Conservation (phyloP, 345 rosid species). For the Firmiana major region DNA sequence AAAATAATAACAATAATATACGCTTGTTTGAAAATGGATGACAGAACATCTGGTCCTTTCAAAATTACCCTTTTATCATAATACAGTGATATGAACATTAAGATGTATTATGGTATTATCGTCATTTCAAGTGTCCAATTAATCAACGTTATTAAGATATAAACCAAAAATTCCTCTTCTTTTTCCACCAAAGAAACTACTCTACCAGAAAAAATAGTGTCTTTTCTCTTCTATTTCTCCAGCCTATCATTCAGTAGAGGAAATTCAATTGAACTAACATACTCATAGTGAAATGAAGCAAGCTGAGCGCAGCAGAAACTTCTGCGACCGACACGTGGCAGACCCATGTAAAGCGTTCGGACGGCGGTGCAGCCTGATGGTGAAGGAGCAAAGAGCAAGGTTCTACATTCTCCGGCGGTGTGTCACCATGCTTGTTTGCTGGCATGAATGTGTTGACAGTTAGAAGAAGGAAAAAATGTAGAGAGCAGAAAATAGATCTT, state of each 20-base stretch:
- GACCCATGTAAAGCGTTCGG: conserved; percentile 40
- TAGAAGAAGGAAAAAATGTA: background rate
- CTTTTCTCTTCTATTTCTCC: background rate
- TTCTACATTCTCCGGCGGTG: conserved; percentile 70
- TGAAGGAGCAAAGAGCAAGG: conserved; percentile 54
- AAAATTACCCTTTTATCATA: conserved; percentile 14
- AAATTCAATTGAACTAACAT: no score
- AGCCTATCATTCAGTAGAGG: no score
- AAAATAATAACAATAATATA: no score
- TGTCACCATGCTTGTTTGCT: conserved; percentile 53
- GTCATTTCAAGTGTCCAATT: background rate
- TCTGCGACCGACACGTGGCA: conserved; percentile 26
- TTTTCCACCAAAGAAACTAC: conserved; percentile 11
- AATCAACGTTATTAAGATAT: conserved; percentile 27
- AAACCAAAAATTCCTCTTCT: conserved; percentile 25
- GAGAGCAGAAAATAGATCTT: background rate
- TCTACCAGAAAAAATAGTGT: background rate
- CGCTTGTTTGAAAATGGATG: conserved; percentile 17
- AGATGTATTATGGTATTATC: background rate
- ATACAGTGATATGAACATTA: background rate
- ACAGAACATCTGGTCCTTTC: conserved; percentile 16
- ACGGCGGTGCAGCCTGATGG: conserved; percentile 37
- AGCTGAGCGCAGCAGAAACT: conserved; percentile 19
- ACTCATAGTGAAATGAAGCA: conserved; percentile 15
- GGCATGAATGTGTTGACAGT: conserved; percentile 36